phyloP scores from a whole-genome alignment of 306 rosid species.

The Quercus dentata region DNA sequence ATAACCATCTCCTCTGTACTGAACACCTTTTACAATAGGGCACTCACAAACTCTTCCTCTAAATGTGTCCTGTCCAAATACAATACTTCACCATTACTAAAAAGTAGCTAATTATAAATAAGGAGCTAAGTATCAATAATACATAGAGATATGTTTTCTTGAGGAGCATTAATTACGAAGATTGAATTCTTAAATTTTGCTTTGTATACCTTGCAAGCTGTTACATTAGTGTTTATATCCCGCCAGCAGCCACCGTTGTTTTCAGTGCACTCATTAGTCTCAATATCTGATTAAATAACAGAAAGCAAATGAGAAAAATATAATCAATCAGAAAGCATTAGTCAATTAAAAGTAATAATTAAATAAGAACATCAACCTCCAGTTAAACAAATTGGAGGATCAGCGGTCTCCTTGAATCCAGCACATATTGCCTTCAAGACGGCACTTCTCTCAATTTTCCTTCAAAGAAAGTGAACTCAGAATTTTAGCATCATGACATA shows the following conservation, averaged over 20 bases:
- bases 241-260: constrained; percentile 95
- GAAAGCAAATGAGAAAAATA: background rate
- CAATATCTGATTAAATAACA: constrained; percentile 51
- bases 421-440: constrained; percentile 82
- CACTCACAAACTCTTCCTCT: constrained; percentile 97
- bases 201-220: constrained; percentile 85
- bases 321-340: background rate
- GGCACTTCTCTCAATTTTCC: constrained; percentile 82
- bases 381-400: constrained; percentile 72
- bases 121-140: background rate
- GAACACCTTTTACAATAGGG: constrained; percentile 76
- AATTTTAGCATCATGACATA: constrained; percentile 21
- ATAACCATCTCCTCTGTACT: constrained; percentile 87
- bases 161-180: background rate
- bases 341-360: background rate
- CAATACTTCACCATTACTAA: background rate
- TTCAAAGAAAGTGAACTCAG: constrained; percentile 27
- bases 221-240: constrained; percentile 42
- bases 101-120: constrained; percentile 3
- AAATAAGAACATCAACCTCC: constrained; percentile 56
- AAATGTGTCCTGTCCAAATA: constrained; percentile 76
- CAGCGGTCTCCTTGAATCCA: constrained; percentile 81
- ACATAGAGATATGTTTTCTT: background rate
- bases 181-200: background rate
- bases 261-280: constrained; percentile 76